These are phyloP conservation scores for Monosporascus sp. DNA, from an alignment of 2,329 filamentous ascomycete species.

Conservation along the genomic window DNA sequence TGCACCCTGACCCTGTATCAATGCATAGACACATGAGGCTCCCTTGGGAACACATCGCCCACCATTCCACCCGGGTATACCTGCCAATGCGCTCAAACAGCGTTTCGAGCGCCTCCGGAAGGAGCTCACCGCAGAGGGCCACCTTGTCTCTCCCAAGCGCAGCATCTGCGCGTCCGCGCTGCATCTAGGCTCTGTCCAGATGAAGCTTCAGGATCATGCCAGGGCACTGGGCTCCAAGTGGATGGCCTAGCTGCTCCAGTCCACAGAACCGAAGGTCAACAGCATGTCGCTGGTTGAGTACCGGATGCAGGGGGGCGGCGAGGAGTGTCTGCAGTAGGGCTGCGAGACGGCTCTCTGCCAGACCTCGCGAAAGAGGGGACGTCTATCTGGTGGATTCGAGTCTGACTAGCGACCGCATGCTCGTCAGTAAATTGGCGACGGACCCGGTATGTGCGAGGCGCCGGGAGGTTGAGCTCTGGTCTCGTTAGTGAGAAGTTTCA, in stretches of 20 bases:
- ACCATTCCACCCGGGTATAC: slow-evolving; percentile 37
- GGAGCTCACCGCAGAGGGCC: slow-evolving; percentile 32
- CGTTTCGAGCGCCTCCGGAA: slow-evolving; percentile 30
- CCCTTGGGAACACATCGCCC: slow-evolving; percentile 36
- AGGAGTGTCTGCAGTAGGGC: slow-evolving; percentile 35
- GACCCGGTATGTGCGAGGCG: slow-evolving; percentile 31
- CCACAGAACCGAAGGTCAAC: slow-evolving; percentile 16
- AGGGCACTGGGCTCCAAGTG: slow-evolving; percentile 6
- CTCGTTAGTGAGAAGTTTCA: slow-evolving; percentile 31
- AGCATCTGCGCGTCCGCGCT: slow-evolving; percentile 30
- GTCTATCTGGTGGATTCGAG: slow-evolving; percentile 32
- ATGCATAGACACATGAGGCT: slow-evolving; percentile 24
- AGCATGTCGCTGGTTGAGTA: slow-evolving; percentile 18
- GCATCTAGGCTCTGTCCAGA: slow-evolving; percentile 32
- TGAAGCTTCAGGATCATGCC: slow-evolving; percentile 17
- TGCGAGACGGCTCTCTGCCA: slow-evolving; percentile 36
- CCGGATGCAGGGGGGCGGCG: slow-evolving; percentile 2
- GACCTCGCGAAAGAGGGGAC: slow-evolving; percentile 24
- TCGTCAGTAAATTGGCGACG: slow-evolving; percentile 27
- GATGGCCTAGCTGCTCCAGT: slow-evolving; percentile 13
- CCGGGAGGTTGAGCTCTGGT: slow-evolving; percentile 33
- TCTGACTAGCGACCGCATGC: slow-evolving; percentile 20
- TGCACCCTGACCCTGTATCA: too few relatives aligned
- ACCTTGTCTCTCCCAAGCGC: slow-evolving; percentile 32
- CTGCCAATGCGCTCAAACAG: slow-evolving; percentile 33